Conservation (phyloP, 2,329 filamentous ascomycete species). For the Verticillium nonalfalfae region DNA sequence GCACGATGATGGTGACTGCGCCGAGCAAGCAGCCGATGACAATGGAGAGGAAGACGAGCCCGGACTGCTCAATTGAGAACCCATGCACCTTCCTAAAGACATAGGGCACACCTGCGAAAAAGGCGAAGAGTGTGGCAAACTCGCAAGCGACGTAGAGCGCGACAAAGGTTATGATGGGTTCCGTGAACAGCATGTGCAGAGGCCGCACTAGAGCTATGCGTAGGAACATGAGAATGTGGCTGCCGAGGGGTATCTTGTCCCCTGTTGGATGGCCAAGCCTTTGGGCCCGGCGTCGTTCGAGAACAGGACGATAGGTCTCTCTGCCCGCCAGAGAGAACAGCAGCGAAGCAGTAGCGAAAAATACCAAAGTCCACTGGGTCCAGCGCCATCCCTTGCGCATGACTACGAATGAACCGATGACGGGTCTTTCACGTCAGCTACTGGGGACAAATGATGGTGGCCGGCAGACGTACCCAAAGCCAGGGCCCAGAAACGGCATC, state of each 20-base stretch:
- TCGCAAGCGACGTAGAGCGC: slow-evolving; percentile 43
- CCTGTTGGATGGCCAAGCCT: slow-evolving; percentile 22
- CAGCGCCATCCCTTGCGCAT: slow-evolving; percentile 43
- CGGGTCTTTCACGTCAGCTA: slow-evolving; percentile 26
- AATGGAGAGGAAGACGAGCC: slow-evolving; percentile 38
- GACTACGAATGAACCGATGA: slow-evolving; percentile 41
- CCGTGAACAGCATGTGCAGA: slow-evolving; percentile 51
- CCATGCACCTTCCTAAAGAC: slow-evolving; percentile 37
- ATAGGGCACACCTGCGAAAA: slow-evolving; percentile 45
- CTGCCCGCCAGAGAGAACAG: slow-evolving; percentile 30
- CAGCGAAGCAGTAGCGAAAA: slow-evolving; percentile 25
- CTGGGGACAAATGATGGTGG: neutral
- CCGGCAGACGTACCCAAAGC: slow-evolving; percentile 33
- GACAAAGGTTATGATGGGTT: slow-evolving; percentile 55
- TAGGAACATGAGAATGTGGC: slow-evolving; percentile 21
- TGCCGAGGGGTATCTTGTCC: slow-evolving; percentile 14
- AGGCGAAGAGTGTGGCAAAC: slow-evolving; percentile 45
- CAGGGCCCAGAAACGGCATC: slow-evolving; percentile 46
- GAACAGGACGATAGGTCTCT: slow-evolving; percentile 52
- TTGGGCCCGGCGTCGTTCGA: slow-evolving; percentile 30
- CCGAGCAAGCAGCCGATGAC: slow-evolving; percentile 38
- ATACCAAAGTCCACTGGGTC: slow-evolving; percentile 42
- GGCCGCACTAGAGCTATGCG: slow-evolving; percentile 41
- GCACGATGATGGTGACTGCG: slow-evolving; percentile 30
- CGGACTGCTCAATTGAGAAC: slow-evolving; percentile 34